Base-by-base conservation (phyloP, 495 filamentous ascomycete genomes). In the Thermothielavioides terrestris region DNA sequence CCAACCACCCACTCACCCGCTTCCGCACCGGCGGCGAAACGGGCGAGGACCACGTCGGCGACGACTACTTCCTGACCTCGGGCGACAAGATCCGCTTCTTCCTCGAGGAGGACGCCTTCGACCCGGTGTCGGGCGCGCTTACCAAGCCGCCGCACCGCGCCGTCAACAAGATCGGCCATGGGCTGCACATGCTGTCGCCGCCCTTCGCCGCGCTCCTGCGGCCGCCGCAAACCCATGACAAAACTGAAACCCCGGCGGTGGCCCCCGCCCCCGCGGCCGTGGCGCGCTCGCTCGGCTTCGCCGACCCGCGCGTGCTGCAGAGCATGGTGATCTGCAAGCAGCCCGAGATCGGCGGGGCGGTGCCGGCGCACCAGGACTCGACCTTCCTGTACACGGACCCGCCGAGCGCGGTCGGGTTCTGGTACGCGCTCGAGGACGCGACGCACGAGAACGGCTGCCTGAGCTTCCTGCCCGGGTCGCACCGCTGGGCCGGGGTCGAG, bases 291-390 rank as follows among this genome's bases (percentile, higher is more conserved):
- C 68, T 98, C 11, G 81, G 83, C 1, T 95, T 94, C 67, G 49
- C 46, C 0, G 83, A 92, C 59, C 89, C 92, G 0, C 53, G 70
- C 17, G 69, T 66, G 44, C 72, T 98, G 50, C 92, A 98, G 72
- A 89, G 84, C 58, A 98, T 98, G 92, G 77, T 96, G 7, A 98
- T 98, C 54, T 94, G 88, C 77, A 98, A 98, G 63, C 92, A 96
- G 68, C 91, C 92, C 7, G 86, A 89, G 63, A 97, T 98, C 30
- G 92, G 92, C 20, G 92, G 85, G 14, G 80, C 82, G 1, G 92
- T 96, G 31, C 86, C 79, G 2, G 75, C 85, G 14, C 92, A 98
- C 64, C 90, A 94, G 59, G 92, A 97, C 68, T 84, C 77, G 43
- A 88, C 89, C 11, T 98, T 97, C 58, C 53, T 98, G 45, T 98